These are phyloP conservation scores for Silene latifolia DNA, from an alignment of 148 eudicot genomes.

Conservation along the genomic window DNA sequence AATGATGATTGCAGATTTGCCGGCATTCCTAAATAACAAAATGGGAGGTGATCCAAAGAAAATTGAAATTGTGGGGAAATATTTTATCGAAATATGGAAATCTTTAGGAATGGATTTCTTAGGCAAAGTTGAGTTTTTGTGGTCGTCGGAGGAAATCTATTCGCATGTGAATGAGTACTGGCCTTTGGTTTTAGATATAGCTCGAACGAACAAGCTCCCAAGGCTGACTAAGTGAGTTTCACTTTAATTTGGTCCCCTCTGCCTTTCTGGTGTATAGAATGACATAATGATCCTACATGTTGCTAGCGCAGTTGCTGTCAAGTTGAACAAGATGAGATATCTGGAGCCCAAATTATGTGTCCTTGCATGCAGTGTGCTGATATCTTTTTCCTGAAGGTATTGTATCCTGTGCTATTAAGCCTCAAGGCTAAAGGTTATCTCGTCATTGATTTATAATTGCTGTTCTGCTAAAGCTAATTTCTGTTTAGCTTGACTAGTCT, in stretches of 20 bases:
- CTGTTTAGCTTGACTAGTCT: neutral
- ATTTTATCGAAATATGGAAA: constrained; percentile 92
- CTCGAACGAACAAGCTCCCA: constrained; percentile 70
- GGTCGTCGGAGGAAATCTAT: constrained; percentile 77
- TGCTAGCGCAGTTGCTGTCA: constrained; percentile 56
- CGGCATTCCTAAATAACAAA: constrained; percentile 84
- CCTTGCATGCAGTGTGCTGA: constrained; percentile 99
- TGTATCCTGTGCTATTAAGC: neutral
- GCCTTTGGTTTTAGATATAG: constrained; percentile 93
- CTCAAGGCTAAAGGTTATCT: neutral
- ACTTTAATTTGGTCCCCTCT: neutral
- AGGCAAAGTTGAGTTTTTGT: constrained; percentile 79
- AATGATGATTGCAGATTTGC: constrained; percentile 90
- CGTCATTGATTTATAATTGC: neutral
- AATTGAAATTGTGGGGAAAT: constrained; percentile 73
- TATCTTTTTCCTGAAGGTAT: constrained; percentile 83
- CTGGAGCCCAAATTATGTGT: constrained; percentile 79
- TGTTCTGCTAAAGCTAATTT: neutral
- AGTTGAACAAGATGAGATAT: constrained; percentile 74
- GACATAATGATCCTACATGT: neutral
- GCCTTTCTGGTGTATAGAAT: neutral
- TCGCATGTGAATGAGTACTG: constrained; percentile 73
- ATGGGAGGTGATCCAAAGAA: constrained; percentile 92
- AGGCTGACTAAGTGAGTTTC: constrained; percentile 58
- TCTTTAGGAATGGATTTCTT: constrained; percentile 69